A percentile compares a stretch with the other conserved stretches of the same genome.
Evolutionary conservation across 2,329 filamentous ascomycete genomes (phyloP).

Genomic region (Metarhizium robertsii): DNA sequence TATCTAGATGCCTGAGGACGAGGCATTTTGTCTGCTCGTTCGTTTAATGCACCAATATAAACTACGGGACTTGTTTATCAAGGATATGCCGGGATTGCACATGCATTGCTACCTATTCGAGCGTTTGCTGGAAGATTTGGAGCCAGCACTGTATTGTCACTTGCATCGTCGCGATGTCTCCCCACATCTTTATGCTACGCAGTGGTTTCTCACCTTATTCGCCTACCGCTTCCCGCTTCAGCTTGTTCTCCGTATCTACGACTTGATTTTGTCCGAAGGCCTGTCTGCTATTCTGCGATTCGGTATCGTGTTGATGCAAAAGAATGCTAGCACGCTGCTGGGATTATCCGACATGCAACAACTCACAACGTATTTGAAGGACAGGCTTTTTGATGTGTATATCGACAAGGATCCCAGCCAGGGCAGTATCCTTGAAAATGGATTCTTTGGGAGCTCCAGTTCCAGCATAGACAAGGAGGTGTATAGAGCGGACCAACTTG

Average conservation of each 20-base stretch:
- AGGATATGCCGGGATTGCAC: conserved; percentile 94
- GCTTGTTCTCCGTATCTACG: conserved; percentile 91
- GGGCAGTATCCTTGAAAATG: conserved; percentile 88
- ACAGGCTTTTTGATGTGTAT: conserved; percentile 91
- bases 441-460: conserved; percentile 91
- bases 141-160: conserved; percentile 92
- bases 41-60: conserved; percentile 95
- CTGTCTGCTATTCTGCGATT: conserved; percentile 91
- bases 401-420: conserved; percentile 89
- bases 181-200: conserved; percentile 89
- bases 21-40: conserved; percentile 89
- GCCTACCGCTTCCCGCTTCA: conserved; percentile 96
- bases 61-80: conserved; percentile 82
- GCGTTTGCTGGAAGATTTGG: conserved; percentile 82
- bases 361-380: conserved; percentile 83
- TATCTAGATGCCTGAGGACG: conserved; percentile 82
- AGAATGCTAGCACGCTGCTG: conserved; percentile 71
- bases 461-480: conserved; percentile 89
- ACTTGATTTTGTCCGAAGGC: conserved; percentile 88
- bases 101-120: conserved; percentile 93
- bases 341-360: conserved; percentile 85
- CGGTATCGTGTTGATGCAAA: conserved; percentile 91
- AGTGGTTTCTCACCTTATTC: conserved; percentile 99
- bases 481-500: conserved; percentile 87
- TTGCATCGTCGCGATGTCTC: conserved; percentile 79